Evolutionary conservation across 345 rosid species (phyloP).

Genomic region (Dipteronia dyeriana): DNA sequence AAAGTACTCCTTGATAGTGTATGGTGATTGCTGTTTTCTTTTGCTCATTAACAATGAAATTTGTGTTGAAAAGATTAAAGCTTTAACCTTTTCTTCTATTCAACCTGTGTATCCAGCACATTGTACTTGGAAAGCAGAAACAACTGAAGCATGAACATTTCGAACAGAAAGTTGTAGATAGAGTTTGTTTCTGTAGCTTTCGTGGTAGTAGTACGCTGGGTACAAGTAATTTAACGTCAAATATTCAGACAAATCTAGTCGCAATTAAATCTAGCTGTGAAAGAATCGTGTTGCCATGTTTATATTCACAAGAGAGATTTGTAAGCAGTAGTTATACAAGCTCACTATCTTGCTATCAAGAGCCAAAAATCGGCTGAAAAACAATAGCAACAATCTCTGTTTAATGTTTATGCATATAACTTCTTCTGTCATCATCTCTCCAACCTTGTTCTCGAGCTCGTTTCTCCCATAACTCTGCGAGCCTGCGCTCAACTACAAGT

Average conservation of each 20-base stretch:
- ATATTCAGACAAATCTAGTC: background rate
- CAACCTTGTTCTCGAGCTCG: constrained; percentile 43
- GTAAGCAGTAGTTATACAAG: background rate
- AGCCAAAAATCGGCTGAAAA: background rate
- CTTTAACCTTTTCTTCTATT: no score
- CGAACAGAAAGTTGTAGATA: background rate
- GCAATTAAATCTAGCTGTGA: background rate
- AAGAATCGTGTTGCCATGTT: background rate
- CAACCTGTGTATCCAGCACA: no score
- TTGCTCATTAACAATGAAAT: no score
- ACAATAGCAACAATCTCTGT: background rate
- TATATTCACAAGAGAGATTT: background rate
- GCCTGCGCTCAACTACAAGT: constrained; percentile 35
- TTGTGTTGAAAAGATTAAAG: no score
- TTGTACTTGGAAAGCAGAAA: no score
- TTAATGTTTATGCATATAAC: constrained; percentile 1
- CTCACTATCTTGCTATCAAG: background rate
- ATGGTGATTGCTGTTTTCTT: background rate
- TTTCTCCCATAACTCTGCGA: constrained; percentile 40
- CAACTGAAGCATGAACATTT: background rate
- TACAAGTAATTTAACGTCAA: background rate
- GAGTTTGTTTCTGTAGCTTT: background rate
- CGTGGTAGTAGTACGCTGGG: background rate
- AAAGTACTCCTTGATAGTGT: background rate
- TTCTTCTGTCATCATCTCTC: constrained; percentile 14